These are phyloP conservation scores for Fusarium neocosmosporiellum DNA, from an alignment of 2,329 filamentous ascomycete genomes.

Conservation along the genomic window DNA sequence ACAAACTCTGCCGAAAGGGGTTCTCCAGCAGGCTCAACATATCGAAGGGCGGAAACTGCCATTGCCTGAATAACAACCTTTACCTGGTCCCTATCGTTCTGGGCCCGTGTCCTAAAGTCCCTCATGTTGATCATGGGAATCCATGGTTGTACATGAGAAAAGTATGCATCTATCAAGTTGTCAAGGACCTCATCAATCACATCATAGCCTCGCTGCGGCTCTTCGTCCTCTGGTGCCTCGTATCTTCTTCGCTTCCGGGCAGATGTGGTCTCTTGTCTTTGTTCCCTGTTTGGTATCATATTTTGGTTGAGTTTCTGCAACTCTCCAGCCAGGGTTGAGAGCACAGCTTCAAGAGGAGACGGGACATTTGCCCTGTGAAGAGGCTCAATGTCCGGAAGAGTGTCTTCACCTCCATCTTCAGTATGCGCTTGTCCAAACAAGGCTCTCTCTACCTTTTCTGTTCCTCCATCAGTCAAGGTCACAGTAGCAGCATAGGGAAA, in stretches of 20 bases:
- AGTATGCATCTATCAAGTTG: slow-evolving; percentile 45
- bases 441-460: not conserved
- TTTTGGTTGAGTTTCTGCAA: not conserved
- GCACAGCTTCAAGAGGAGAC: not conserved
- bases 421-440: not conserved
- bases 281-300: not conserved
- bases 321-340: not conserved
- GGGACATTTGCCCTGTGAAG: not conserved
- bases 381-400: not conserved
- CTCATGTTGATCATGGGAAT: slow-evolving; percentile 52
- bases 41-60: not conserved
- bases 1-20: not conserved
- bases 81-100: not conserved
- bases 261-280: not conserved
- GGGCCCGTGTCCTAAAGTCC: not conserved
- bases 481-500: not conserved
- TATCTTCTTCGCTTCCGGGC: not conserved
- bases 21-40: not conserved
- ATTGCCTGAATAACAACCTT: not conserved
- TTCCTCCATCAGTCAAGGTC: not conserved
- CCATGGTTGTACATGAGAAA: slow-evolving; percentile 54
- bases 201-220: not conserved
- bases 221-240: not conserved
- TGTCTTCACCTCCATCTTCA: not conserved
- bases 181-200: slow-evolving; percentile 15